Evolutionary conservation across 805 yeast species (phyloP).

Genomic region (Candida silvicultrix): DNA sequence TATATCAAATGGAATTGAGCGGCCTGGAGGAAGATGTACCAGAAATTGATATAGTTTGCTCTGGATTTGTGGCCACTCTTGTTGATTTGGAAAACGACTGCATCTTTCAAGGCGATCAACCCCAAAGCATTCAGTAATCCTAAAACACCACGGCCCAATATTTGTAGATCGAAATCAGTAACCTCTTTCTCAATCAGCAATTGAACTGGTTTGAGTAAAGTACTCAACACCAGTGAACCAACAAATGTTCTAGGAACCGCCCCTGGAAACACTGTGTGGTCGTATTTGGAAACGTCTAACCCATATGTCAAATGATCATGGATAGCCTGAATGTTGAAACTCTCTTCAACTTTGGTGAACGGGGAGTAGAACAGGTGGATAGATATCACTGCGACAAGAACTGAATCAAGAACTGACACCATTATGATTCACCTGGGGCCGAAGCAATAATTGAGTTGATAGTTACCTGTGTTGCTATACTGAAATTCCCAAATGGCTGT

Average conservation of each 20-base stretch:
- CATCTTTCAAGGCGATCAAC: conserved; percentile 41
- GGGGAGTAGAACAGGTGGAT: conserved; percentile 59
- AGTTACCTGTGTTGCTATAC: not conserved
- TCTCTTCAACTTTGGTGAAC: conserved; percentile 89
- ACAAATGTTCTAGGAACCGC: conserved; percentile 82
- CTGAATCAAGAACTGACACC: conserved; percentile 22
- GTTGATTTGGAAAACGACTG: conserved; percentile 27
- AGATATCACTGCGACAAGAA: conserved; percentile 39
- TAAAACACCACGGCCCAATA: conserved; percentile 49
- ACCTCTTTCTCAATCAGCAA: conserved; percentile 9
- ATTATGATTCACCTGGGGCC: too few species aligned
- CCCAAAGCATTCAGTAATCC: conserved; percentile 57
- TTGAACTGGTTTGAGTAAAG: conserved; percentile 34
- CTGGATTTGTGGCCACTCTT: conserved; percentile 6
- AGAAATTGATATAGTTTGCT: conserved; percentile 34
- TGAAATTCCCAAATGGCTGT: too few species aligned
- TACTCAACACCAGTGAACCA: conserved; percentile 56
- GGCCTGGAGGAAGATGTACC: conserved; percentile 54
- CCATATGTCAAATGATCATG: conserved; percentile 77
- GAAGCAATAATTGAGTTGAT: too few species aligned
- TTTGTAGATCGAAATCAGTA: conserved; percentile 46
- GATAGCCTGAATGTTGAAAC: conserved; percentile 84
- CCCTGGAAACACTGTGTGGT: conserved; percentile 80
- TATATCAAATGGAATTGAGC: conserved; percentile 76
- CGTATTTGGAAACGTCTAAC: conserved; percentile 40